phyloP scores from a whole-genome alignment of 2,329 filamentous ascomycete species.

The Metarhizium brunneum region DNA sequence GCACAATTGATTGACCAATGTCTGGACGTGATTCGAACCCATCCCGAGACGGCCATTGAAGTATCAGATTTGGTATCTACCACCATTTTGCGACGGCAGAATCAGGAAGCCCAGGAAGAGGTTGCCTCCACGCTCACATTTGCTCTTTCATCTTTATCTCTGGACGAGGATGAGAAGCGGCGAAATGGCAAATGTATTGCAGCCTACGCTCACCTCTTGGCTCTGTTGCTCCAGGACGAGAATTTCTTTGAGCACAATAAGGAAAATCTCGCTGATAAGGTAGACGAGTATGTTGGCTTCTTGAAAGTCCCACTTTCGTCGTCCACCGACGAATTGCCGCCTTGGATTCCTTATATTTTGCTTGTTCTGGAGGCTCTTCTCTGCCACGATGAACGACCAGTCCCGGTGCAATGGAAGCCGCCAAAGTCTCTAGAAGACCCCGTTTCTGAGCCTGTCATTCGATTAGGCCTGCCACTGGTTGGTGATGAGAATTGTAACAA shows the following conservation, averaged over 20 bases:
- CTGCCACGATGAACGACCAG: conserved; percentile 78
- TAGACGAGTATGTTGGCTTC: conserved; percentile 68
- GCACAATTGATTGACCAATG: conserved; percentile 79
- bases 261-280: conserved; percentile 65
- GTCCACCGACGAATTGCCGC: conserved; percentile 67
- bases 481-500: conserved; percentile 55
- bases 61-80: conserved; percentile 77
- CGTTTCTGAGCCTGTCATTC: conserved; percentile 47
- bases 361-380: conserved; percentile 84
- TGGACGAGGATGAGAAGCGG: conserved; percentile 56
- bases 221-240: conserved; percentile 75
- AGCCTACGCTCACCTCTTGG: conserved; percentile 85
- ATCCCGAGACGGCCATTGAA: conserved; percentile 84
- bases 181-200: conserved; percentile 56
- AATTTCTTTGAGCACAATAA: conserved; percentile 71
- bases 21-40: conserved; percentile 79
- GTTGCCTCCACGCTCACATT: conserved; percentile 76
- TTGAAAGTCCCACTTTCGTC: conserved; percentile 61
- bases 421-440: conserved; percentile 41
- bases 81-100: conserved; percentile 51
- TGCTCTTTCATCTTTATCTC: conserved; percentile 63
- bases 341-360: conserved; percentile 86
- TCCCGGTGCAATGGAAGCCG: conserved; percentile 60
- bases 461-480: conserved; percentile 47
- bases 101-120: conserved; percentile 52